phyloP scores from a whole-genome alignment of 345 rosid species.

The Arabis alpina region DNA sequence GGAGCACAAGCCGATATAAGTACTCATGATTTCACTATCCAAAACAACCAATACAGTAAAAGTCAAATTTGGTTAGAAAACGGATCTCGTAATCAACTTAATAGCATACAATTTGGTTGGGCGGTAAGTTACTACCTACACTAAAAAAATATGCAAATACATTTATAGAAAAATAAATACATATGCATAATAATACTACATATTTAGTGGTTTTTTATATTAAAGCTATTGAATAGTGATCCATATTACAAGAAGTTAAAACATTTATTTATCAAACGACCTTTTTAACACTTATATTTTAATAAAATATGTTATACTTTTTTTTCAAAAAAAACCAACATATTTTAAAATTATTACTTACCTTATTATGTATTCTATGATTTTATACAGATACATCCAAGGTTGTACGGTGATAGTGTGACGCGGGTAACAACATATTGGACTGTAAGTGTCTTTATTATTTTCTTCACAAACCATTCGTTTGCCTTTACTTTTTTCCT shows the following conservation, averaged over 20 bases:
- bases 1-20: constrained; percentile 31
- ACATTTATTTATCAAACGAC: too few species aligned
- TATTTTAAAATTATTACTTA: too few species aligned
- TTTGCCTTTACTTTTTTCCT: not conserved
- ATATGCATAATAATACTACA: not conserved
- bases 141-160: too few species aligned
- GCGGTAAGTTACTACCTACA: constrained; percentile 9
- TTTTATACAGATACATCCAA: constrained; percentile 26
- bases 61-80: constrained; percentile 37
- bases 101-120: constrained; percentile 35
- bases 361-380: not conserved
- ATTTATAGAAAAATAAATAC: too few species aligned
- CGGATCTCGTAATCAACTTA: constrained; percentile 15
- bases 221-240: too few species aligned
- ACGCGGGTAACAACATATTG: constrained; percentile 38
- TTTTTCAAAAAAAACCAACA: too few species aligned
- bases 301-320: too few species aligned
- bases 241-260: too few species aligned
- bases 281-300: too few species aligned
- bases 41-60: not conserved
- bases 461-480: too few species aligned
- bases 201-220: too few species aligned
- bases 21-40: not conserved
- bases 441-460: constrained; percentile 24
- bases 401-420: constrained; percentile 16